Evolutionary conservation across 2,329 filamentous ascomycete genomes (phyloP), one percentile per base, ranked within the genome.

Genomic region (Colletotrichum sp.): DNA sequence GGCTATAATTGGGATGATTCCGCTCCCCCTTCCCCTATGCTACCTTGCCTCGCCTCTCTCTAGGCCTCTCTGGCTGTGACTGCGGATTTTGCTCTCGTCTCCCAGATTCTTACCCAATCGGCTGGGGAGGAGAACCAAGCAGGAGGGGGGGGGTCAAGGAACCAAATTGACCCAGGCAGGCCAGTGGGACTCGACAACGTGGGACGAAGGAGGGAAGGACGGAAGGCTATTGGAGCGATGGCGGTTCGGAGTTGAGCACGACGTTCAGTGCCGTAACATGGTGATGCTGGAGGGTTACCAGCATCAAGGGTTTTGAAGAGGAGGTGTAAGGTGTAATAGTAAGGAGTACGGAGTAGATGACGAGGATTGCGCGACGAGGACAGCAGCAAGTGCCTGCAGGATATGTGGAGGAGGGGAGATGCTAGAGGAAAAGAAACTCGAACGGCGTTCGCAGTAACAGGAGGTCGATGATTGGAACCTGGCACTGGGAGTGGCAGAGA

Each of bases 241-340:
- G 69, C 27, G 44, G 30, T 72, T 73, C 64, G 39, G 44, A 61
- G 64, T 72, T 72, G 64, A 32, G 39, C 70, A 73, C 69, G 64
- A 68, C 36, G 60, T 73, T 75, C 68, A 72, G 69, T 65, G 30
- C 57, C 64, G 75, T 44, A 67, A 59, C 64, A 72, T 73, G 57
- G 70, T 63, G 67, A 71, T 64, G 55, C 63, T 68, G 68, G 57
- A 27, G 65, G 44, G 36, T 13, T 70, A 55, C 75, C 73, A 75
- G 75, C 75, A 77, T 77, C 75, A 74, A 77, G 75, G 75, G 72
- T 71, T 32, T 71, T 68, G 63, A 22, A 28, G 25, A n/a, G 52
- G 64, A 48, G 52, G 71, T 52, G 71, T 55, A 28, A 30, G 22
- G 16, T 71, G 34, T 36, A 27, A 25, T 63, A n/a, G 44, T 63